A percentile compares a stretch with the other conserved stretches of the same genome.
Conservation (phyloP, 805 yeast genomes). For the Yamadazyma insecticola region DNA sequence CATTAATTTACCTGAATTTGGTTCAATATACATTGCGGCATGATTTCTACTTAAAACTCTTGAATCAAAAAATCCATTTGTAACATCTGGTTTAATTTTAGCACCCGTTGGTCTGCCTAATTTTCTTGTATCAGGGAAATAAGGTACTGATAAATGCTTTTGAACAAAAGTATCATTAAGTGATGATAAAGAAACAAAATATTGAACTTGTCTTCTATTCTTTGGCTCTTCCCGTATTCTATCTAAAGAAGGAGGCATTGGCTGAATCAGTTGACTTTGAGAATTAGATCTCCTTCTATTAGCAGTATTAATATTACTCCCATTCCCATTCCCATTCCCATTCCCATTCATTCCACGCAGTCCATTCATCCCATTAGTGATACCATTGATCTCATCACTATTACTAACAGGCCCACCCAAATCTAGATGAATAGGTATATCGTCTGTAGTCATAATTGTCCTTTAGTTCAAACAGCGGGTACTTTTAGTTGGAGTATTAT, state of each 20-base stretch:
- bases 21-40: slow-evolving; percentile 81
- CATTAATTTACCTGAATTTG: slow-evolving; percentile 58
- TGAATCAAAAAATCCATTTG: slow-evolving; percentile 92
- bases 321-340: neutral
- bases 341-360: neutral
- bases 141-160: slow-evolving; percentile 76
- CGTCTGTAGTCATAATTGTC: slow-evolving; percentile 12
- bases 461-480: too few relatives aligned
- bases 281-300: slow-evolving; percentile 34
- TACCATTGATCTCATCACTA: neutral
- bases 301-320: neutral
- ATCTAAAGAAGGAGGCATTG: slow-evolving; percentile 8
- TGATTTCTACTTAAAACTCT: slow-evolving; percentile 90
- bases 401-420: slow-evolving; percentile 4
- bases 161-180: slow-evolving; percentile 78
- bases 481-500: too few relatives aligned
- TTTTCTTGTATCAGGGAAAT: slow-evolving; percentile 75
- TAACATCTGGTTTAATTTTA: slow-evolving; percentile 51
- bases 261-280: slow-evolving; percentile 36
- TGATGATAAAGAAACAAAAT: slow-evolving; percentile 68
- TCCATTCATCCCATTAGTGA: neutral
- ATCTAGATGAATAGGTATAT: slow-evolving; percentile 21
- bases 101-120: slow-evolving; percentile 87
- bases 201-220: slow-evolving; percentile 29
- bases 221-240: slow-evolving; percentile 10